Evolutionary conservation across 352 stramenopile genomes (phyloP), one percentile per base, ranked within the genome.

Genomic region (Pythium vanterpoolii): DNA sequence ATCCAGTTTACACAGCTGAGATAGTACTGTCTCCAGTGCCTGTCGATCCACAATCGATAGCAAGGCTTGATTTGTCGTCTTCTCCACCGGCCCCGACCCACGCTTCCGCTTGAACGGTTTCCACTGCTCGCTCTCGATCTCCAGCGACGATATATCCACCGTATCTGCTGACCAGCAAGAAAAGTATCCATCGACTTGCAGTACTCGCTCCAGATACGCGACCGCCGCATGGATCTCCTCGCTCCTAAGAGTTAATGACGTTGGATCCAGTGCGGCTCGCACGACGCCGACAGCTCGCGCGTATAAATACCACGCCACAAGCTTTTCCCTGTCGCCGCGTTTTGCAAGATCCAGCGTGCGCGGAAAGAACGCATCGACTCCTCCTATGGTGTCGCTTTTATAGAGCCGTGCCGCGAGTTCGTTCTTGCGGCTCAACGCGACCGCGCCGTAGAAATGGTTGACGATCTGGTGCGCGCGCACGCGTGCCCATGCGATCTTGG

Each of bases 401-500:
- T 83, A 79, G 36, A 89, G 48, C 14, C 74, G 60, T 51, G 40
- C 47, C 3, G 74, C 70, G 26, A 89, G 69, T 47, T 64, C 65
- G 50, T 88, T 64, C 66, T 93, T 93, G 19, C 77, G 77, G 9
- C 77, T 89, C 33, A 90, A 77, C 24, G 82, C 58, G 9, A 89
- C 64, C 1, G 80, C 68, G 56, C 87, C 55, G 39, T 86, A 70
- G 49, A 93, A 63, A 56, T 93, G 83, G 61, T 89, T 93, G 49
- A 92, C 67, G 45, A 75, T 64, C 62, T 89, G 79, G 11, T 55
- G 11, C 9, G 60, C 30, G 10, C 52, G 59, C 57, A 89, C 72
- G 30, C 69, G 65, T 5, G 33, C 8, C 83, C 83, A 93, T 60
- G 63, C 45, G 56, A 93, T 73, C 55, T 74, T 78, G 27, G 61